Conservation (phyloP, 768 basidiomycete species). For the Russula ochroleuca region DNA sequence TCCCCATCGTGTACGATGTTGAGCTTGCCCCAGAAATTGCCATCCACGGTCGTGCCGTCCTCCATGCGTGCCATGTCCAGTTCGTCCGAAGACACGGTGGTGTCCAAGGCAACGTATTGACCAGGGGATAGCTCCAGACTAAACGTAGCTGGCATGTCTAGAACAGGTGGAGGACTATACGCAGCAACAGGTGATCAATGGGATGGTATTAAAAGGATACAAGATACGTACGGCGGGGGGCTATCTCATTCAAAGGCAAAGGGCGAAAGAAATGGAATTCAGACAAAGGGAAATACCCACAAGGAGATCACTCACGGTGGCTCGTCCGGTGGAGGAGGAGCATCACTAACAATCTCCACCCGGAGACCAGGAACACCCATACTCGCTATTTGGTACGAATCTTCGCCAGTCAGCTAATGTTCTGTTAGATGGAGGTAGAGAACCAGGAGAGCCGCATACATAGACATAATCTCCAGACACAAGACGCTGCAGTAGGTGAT, state of each 20-base stretch:
- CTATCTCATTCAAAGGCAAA: constrained; percentile 29
- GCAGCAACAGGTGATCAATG: not conserved
- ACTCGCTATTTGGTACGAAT: constrained; percentile 85
- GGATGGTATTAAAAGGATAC: not conserved
- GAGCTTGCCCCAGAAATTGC: constrained; percentile 84
- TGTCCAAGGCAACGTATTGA: constrained; percentile 75
- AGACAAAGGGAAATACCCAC: not conserved
- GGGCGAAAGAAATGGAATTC: not conserved
- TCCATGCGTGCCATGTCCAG: constrained; percentile 91
- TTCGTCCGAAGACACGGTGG: constrained; percentile 70
- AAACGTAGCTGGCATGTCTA: constrained; percentile 85
- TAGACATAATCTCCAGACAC: constrained; percentile 83
- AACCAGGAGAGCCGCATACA: constrained; percentile 41
- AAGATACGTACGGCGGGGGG: constrained; percentile 46
- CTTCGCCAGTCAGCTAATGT: constrained; percentile 69
- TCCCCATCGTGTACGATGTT: constrained; percentile 76
- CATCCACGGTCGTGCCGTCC: constrained; percentile 81
- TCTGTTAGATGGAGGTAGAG: constrained; percentile 16
- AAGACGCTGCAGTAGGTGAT: constrained; percentile 48
- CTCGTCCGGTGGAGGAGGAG: constrained; percentile 78
- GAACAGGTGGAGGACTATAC: constrained; percentile 59
- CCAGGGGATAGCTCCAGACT: constrained; percentile 76
- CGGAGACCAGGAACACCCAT: constrained; percentile 77
- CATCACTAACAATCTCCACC: constrained; percentile 83
- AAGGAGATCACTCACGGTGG: constrained; percentile 57